A percentile compares a stretch with the other conserved stretches of the same genome.
phyloP scores from a whole-genome alignment of 106 monocot species.

The Acorus gramineus region DNA sequence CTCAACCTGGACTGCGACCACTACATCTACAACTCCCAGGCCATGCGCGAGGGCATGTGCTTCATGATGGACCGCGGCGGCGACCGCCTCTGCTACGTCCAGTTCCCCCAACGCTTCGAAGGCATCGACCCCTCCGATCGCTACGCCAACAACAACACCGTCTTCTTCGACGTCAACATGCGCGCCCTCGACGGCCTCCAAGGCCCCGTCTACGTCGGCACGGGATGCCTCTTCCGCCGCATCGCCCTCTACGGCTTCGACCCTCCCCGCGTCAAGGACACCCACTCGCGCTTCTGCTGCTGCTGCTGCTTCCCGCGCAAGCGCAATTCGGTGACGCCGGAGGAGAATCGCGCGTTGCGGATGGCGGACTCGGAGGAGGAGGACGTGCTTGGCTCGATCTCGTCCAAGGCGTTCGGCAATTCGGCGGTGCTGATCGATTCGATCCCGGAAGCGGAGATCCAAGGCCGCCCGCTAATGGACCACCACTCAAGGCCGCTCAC shows the following conservation, averaged over 20 bases:
- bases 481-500: constrained; percentile 47
- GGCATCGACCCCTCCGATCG: constrained; percentile 81
- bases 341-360: constrained; percentile 51
- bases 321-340: constrained; percentile 10
- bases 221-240: constrained; percentile 92
- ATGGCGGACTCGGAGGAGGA: constrained; percentile 64
- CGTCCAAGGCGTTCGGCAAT: constrained; percentile 85
- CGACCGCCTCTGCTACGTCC: constrained; percentile 67
- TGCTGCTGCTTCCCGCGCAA: constrained; percentile 39
- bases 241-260: constrained; percentile 93
- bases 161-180: constrained; percentile 82
- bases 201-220: constrained; percentile 95
- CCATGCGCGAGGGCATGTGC: constrained; percentile 96
- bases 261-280: constrained; percentile 60
- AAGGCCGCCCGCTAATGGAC: constrained; percentile 66
- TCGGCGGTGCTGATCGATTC: constrained; percentile 57
- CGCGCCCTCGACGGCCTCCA: constrained; percentile 70
- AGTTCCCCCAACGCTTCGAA: constrained; percentile 75
- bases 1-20: constrained; percentile 98
- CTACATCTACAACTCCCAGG: constrained; percentile 93
- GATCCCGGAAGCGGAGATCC: constrained; percentile 62
- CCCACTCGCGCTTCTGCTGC: constrained; percentile 22
- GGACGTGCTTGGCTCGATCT: constrained; percentile 41
- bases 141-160: constrained; percentile 75
- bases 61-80: constrained; percentile 38